phyloP scores from a whole-genome alignment of 2,329 filamentous ascomycete species.

The Aphanocladium album region DNA sequence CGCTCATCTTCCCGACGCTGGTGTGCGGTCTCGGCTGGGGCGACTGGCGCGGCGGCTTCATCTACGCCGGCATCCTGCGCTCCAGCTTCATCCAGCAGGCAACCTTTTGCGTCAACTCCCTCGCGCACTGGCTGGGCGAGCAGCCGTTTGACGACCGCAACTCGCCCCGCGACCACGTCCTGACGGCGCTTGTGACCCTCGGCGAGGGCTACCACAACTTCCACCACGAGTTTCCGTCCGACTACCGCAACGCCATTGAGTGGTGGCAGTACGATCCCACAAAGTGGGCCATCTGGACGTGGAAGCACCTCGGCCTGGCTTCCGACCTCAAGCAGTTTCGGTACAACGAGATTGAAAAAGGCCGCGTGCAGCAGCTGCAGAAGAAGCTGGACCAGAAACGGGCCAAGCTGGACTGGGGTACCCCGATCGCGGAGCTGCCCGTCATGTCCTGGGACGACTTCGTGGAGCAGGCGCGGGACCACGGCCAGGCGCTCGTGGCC shows the following conservation, averaged over 20 bases:
- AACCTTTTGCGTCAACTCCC: conserved; percentile 79
- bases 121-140: conserved; percentile 78
- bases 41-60: conserved; percentile 69
- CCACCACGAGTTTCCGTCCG: conserved; percentile 81
- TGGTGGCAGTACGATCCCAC: conserved; percentile 83
- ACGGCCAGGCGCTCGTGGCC: conserved; percentile 61
- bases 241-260: conserved; percentile 78
- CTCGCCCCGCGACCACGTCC: conserved; percentile 72
- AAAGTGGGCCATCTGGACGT: conserved; percentile 75
- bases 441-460: conserved; percentile 77
- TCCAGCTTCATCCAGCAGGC: conserved; percentile 80
- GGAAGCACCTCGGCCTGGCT: conserved; percentile 72
- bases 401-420: conserved; percentile 69
- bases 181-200: conserved; percentile 72
- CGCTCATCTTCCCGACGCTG: conserved; percentile 62
- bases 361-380: conserved; percentile 71
- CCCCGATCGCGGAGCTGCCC: conserved; percentile 68
- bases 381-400: conserved; percentile 81
- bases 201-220: conserved; percentile 85
- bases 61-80: conserved; percentile 73
- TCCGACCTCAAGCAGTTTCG: conserved; percentile 80
- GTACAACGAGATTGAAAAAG: conserved; percentile 79
- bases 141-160: conserved; percentile 83
- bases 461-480: conserved; percentile 63
- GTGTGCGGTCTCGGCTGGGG: conserved; percentile 68